phyloP scores from a whole-genome alignment of 2,329 filamentous ascomycete species.

The Karstenula rhodostoma region DNA sequence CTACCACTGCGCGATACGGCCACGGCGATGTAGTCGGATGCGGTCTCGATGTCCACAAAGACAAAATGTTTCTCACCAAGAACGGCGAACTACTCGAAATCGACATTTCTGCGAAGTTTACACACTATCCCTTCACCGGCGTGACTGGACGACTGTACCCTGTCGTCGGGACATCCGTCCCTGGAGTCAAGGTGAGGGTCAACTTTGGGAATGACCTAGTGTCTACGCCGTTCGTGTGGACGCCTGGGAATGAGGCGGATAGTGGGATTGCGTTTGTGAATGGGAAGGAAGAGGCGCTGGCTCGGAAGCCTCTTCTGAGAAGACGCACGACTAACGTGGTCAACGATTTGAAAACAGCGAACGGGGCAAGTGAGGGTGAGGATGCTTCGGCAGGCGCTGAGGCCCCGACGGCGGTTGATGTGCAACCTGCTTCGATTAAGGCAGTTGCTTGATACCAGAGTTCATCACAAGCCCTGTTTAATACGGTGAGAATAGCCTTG shows the following conservation, averaged over 20 bases:
- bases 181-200: background rate
- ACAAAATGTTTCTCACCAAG: constrained; percentile 1
- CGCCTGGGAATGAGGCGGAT: constrained; percentile 1
- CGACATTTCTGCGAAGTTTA: background rate
- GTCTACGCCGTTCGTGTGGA: background rate
- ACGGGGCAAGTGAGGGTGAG: background rate
- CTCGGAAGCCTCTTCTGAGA: background rate
- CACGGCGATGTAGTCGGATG: background rate
- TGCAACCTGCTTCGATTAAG: background rate
- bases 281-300: constrained; percentile 1
- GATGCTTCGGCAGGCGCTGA: background rate
- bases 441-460: background rate
- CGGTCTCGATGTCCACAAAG: constrained; percentile 3
- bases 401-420: background rate
- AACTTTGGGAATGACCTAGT: constrained; percentile 5
- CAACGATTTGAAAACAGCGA: background rate
- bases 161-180: background rate
- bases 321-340: constrained; percentile 2
- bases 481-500: background rate
- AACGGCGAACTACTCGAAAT: constrained; percentile 4
- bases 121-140: background rate
- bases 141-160: constrained; percentile 2
- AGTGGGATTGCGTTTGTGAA: background rate
- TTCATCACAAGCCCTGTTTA: too few species aligned
- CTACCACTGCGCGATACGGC: background rate